Evolutionary conservation across 1,284 basidiomycete genomes (phyloP), one percentile per base, ranked within the genome.

Genomic region (Puccinia coronata): DNA sequence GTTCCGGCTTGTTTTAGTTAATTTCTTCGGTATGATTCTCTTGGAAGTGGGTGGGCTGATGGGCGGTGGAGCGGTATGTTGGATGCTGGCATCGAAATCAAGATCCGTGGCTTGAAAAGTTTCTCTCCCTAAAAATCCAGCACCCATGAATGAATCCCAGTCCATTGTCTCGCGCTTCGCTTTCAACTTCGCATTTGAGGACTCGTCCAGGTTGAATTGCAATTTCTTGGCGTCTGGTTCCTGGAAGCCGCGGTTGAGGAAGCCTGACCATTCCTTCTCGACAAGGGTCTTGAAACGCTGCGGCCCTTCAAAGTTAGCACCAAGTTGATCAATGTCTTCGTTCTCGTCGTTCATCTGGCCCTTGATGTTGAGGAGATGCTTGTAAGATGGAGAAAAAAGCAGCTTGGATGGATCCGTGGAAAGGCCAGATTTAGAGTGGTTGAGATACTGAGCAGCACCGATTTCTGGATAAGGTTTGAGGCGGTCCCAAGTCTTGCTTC

Each of bases 291-390:
- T 82, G 82, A 83, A 84, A 14, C 83, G 81, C 81, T 83, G 84
- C 2, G 41, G 74, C 63, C 83, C 77, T 61, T 84, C 83, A 28
- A 82, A 82, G 41, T 84, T 83, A 28, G 83, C 73, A 6, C 28
- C 8, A 8, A 36, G 23, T 34, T 67, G 20, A 39, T 83, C 83
- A 47, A 82, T 82, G 25, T 61, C 67, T 31, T 83, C 86, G 39
- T 55, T 49, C 4, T 71, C 85, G 85, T 49, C 87, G 84, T 2
- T 83, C 72, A 20, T 86, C 84, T 83, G 86, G 85, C 70, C 85
- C 9, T 86, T 85, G 20, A 88, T 83, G 72, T 85, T 87, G 84
- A 88, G 87, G 34, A 88, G 81, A 83, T 88, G 88, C 81, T 87
- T 87, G 83, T 88, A 87, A 51, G 86, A 85, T 20, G 85, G 82